A percentile compares a stretch with the other conserved stretches of the same genome.
Conservation (phyloP, 805 yeast species). For the Wickerhamiella allomyrinae region DNA sequence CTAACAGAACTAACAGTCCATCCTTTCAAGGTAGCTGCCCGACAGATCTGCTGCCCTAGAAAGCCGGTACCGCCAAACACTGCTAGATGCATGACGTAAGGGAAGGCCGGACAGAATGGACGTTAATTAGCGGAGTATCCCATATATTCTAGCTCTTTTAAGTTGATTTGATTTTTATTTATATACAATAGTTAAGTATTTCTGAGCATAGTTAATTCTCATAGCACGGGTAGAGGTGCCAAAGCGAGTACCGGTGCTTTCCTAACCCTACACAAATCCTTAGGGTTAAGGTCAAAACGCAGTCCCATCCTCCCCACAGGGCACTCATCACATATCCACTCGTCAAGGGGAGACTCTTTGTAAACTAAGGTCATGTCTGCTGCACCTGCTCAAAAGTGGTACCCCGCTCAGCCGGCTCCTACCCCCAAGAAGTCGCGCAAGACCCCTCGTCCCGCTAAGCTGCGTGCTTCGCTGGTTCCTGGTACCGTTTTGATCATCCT, state of each 20-base stretch:
- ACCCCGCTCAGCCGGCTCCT: conserved; percentile 74
- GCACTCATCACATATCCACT: conserved; percentile 7
- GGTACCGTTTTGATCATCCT: conserved; percentile 94
- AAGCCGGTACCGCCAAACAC: conserved; percentile 87
- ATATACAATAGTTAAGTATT: too few relatives aligned
- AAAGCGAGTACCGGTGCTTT: too few relatives aligned
- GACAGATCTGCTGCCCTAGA: conserved; percentile 39
- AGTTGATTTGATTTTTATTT: too few relatives aligned
- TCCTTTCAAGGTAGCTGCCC: conserved; percentile 8
- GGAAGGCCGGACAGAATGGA: too few relatives aligned
- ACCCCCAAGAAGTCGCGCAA: conserved; percentile 83
- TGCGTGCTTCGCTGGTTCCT: conserved; percentile 91
- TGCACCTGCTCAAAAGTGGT: conserved; percentile 54
- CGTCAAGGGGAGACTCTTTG: not conserved
- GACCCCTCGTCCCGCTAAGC: conserved; percentile 82
- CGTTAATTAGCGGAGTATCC: too few relatives aligned
- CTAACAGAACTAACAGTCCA: conserved; percentile 49
- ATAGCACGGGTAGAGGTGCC: too few relatives aligned
- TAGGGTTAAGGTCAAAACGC: conserved; percentile 8
- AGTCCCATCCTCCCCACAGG: not conserved
- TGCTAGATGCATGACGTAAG: conserved; percentile 25
- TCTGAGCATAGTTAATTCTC: too few relatives aligned
- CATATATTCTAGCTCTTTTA: too few relatives aligned
- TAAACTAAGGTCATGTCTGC: conserved; percentile 18
- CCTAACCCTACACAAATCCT: too few relatives aligned